Base-by-base conservation (phyloP, 176 grass and related monocot species). In the Puya raimondii region DNA sequence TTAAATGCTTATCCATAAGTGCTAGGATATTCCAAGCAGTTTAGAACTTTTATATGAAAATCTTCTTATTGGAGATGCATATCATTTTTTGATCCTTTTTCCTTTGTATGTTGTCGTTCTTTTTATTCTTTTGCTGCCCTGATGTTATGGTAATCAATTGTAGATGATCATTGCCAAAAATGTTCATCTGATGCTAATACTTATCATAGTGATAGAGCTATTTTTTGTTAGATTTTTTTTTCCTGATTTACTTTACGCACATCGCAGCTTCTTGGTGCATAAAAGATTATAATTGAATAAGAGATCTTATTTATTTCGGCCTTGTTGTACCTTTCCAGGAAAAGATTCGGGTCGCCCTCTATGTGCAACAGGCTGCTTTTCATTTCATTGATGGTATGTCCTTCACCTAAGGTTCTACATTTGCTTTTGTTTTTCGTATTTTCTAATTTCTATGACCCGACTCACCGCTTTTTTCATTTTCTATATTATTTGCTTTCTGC, bases 291-390 rank as follows among this genome's bases (percentile, higher is more conserved):
- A 42, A 42, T 42, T 42, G 33, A 42, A 42, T 42, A 42, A 42
- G 33, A 42, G 33, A 16, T n/a, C 13, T 11, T 78, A 65, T 65
- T 57, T 26, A 12, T 73, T 65, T 14, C 33, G 1, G 5, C 57
- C 42, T 51, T 12, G 71, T 18, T 53, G 66, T 85, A 5, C 11
- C 72, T 70, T 49, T 11, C 14, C 80, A 96, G 91, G 91, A 96
- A 85, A 85, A 81, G 49, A 66, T 96, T 21, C 82, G 88, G 51
- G 47, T 96, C 71, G 75, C 88, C 64, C 33, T 91, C 47, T 82
- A 80, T 63, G 91, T 96, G 73, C 91, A 96, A 57, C 72, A 84
- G 76, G 91, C 85, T 65, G 91, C 91, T 23, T 49, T 86, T 47
- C 81, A 66, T 61, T 91, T 96, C 78, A 74, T 81, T 13, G 88